These are phyloP conservation scores for Scedosporium aurantiacum DNA, from an alignment of 2,329 filamentous ascomycete species.

Conservation along the genomic window DNA sequence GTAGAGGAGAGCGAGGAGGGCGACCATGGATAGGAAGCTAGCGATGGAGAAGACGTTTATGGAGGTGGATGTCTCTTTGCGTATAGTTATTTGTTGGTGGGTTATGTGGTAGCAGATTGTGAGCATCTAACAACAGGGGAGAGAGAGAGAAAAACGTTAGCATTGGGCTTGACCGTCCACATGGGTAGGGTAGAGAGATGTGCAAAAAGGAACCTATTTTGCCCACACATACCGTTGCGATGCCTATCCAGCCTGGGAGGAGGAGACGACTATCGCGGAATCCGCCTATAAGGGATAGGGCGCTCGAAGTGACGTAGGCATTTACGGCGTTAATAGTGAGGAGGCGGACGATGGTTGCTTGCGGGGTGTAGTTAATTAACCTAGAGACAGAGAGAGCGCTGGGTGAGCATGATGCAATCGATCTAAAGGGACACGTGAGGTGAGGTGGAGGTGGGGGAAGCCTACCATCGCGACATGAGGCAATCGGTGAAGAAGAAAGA, in stretches of 20 bases:
- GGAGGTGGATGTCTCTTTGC: slow-evolving; percentile 68
- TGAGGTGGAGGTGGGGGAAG: background rate
- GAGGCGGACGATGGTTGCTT: slow-evolving; percentile 69
- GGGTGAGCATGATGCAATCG: background rate
- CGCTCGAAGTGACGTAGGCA: slow-evolving; percentile 62
- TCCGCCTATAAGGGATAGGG: slow-evolving; percentile 59
- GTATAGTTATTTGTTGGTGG: slow-evolving; percentile 68
- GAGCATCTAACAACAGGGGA: slow-evolving; percentile 42
- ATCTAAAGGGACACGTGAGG: background rate
- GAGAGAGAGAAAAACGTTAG: background rate
- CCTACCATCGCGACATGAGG: slow-evolving; percentile 71
- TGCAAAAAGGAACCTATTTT: background rate
- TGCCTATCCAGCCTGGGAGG: slow-evolving; percentile 67
- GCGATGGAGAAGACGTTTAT: slow-evolving; percentile 66
- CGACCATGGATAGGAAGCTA: slow-evolving; percentile 65
- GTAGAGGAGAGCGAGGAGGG: slow-evolving; percentile 57
- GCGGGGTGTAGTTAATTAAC: slow-evolving; percentile 75
- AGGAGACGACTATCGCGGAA: slow-evolving; percentile 60
- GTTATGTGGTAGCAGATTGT: slow-evolving; percentile 67
- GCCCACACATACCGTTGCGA: slow-evolving; percentile 50
- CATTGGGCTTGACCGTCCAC: background rate
- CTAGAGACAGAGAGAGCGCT: slow-evolving; percentile 24
- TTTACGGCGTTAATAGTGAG: slow-evolving; percentile 65
- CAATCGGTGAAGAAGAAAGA: slow-evolving; percentile 78
- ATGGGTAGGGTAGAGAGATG: background rate